Percentiles rank a stretch among this genome's conserved stretches.
Evolutionary conservation across 1,284 basidiomycete genomes (phyloP).

Genomic region (Sporisorium exsertum): DNA sequence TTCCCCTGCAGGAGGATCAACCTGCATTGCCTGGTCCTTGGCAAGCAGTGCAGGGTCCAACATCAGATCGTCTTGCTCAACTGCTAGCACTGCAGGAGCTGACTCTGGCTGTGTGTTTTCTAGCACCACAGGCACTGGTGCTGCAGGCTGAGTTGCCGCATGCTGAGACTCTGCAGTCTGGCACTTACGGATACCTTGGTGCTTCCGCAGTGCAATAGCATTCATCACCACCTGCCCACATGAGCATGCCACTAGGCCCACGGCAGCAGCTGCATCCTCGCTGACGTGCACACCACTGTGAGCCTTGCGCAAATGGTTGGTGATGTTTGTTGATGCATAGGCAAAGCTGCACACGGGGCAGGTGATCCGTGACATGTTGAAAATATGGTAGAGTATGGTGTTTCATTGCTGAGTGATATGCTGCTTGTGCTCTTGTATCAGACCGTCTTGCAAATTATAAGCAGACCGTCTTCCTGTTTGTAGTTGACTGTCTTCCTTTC

Average conservation of each 20-base stretch:
- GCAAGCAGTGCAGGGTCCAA: background rate
- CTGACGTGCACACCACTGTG: background rate
- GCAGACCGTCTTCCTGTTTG: background rate
- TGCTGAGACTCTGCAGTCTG: constrained; percentile 1
- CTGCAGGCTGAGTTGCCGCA: background rate
- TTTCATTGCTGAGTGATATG: too few relatives aligned
- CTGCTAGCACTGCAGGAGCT: background rate
- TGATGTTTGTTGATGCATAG: background rate
- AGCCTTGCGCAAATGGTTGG: background rate
- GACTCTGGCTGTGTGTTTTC: constrained; percentile 3
- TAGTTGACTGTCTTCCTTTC: background rate
- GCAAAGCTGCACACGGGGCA: background rate
- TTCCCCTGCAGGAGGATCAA: too few relatives aligned
- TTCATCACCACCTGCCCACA: constrained; percentile 26
- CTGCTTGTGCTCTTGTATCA: background rate
- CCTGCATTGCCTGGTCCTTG: too few relatives aligned
- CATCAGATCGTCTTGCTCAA: too few relatives aligned
- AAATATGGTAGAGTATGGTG: background rate
- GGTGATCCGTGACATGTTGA: background rate
- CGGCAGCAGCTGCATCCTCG: constrained; percentile 12
- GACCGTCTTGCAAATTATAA: background rate
- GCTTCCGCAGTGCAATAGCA: constrained; percentile 9
- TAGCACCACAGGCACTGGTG: background rate
- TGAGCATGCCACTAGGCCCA: constrained; percentile 20
- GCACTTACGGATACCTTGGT: constrained; percentile 23